phyloP scores from a whole-genome alignment of 257 asterid species.

The Thymus mandschuricus region DNA sequence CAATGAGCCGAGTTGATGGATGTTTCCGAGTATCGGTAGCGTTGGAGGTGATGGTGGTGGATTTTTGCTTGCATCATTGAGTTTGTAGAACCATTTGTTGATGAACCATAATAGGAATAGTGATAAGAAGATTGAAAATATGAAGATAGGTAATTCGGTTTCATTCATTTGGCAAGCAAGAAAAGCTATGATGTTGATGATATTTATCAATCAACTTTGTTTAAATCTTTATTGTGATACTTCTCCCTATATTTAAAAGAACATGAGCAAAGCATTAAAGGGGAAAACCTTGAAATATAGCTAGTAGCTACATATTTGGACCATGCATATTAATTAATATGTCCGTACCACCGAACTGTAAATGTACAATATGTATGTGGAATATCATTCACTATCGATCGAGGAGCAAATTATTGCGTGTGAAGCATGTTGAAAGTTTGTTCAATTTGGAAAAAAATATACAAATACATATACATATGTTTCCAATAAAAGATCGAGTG shows the following conservation, averaged over 20 bases:
- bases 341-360: too few species aligned
- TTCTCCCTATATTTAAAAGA: background rate
- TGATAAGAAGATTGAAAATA: background rate
- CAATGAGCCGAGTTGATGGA: conserved; percentile 15
- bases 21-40: conserved; percentile 18
- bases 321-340: background rate
- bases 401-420: too few species aligned
- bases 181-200: background rate
- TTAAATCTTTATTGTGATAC: too few species aligned
- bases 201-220: background rate
- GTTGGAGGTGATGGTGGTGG: conserved; percentile 15
- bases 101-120: conserved; percentile 3
- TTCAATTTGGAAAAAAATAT: too few species aligned
- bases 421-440: too few species aligned
- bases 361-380: too few species aligned
- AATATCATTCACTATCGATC: too few species aligned
- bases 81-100: background rate
- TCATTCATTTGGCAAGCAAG: conserved; percentile 1
- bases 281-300: background rate
- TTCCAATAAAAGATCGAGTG: too few species aligned
- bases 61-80: background rate
- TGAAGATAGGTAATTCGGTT: background rate
- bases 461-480: too few species aligned
- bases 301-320: background rate
- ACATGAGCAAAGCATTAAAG: background rate